A percentile compares a stretch with the other conserved stretches of the same genome.
Conservation (phyloP, 2,329 filamentous ascomycete species). For the Fusarium sterilihyphosum region DNA sequence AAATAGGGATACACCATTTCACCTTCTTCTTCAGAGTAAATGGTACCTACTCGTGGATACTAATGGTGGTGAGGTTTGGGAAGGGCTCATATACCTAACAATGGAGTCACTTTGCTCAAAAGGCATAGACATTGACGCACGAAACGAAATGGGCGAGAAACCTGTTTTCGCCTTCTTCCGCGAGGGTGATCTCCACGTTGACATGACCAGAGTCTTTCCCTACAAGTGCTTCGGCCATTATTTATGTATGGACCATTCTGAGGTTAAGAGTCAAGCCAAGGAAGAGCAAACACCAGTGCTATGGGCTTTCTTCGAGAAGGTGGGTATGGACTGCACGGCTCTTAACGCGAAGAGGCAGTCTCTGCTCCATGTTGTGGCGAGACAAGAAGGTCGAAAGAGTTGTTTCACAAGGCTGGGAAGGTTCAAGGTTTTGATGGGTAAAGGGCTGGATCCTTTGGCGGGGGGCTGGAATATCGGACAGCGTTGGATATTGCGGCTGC, state of each 20-base stretch:
- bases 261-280: neutral
- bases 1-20: neutral
- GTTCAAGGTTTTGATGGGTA: neutral
- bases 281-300: neutral
- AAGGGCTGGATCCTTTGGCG: neutral
- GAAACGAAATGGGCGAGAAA: neutral
- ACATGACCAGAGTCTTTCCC: neutral
- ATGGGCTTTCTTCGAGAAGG: neutral
- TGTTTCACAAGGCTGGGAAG: neutral
- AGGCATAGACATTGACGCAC: neutral
- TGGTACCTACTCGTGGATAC: neutral
- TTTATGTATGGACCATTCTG: rapidly evolving
- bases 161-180: neutral
- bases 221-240: neutral
- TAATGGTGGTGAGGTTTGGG: neutral
- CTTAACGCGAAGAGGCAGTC: neutral
- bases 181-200: neutral
- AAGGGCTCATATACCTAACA: neutral
- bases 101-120: neutral
- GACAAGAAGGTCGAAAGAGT: rapidly evolving
- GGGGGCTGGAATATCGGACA: neutral
- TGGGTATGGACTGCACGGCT: neutral
- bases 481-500: neutral
- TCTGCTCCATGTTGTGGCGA: neutral
- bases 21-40: neutral